Conservation (phyloP, 371 early-diverging fungal species). For the Rhizopus delemar region DNA sequence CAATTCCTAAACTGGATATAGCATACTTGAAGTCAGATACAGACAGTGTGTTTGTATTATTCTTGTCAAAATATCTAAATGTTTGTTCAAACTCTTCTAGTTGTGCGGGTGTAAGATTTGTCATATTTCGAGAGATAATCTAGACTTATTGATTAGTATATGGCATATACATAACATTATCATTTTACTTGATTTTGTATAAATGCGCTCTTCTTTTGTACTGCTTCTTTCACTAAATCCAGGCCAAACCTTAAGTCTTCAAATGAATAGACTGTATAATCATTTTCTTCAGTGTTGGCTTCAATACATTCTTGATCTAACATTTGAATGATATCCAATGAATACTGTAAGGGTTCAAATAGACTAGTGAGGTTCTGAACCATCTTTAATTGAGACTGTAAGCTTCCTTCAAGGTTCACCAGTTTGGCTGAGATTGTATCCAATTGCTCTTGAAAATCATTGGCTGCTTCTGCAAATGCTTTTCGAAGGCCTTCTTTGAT, state of each 20-base stretch:
- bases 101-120: conserved; percentile 90
- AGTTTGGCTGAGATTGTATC: conserved; percentile 69
- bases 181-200: conserved; percentile 83
- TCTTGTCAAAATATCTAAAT: conserved; percentile 88
- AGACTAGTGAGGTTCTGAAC: conserved; percentile 48
- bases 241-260: conserved; percentile 89
- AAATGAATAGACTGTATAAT: conserved; percentile 85
- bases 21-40: conserved; percentile 84
- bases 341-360: conserved; percentile 55
- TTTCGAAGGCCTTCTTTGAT: conserved; percentile 76
- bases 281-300: conserved; percentile 92
- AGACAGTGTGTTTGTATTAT: conserved; percentile 73
- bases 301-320: conserved; percentile 74
- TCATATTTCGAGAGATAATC: conserved; percentile 85
- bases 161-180: background rate
- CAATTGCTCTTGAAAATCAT: conserved; percentile 67
- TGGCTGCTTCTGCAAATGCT: conserved; percentile 79
- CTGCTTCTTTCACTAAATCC: conserved; percentile 71
- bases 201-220: conserved; percentile 85
- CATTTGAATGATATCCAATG: conserved; percentile 59
- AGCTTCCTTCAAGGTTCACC: conserved; percentile 69
- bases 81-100: conserved; percentile 91
- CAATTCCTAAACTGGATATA: conserved; percentile 81
- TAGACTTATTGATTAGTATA: conserved; percentile 21
- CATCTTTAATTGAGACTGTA: conserved; percentile 70